These are phyloP conservation scores for Cephaloascus fragrans DNA, from an alignment of 805 yeast species.

Conservation along the genomic window DNA sequence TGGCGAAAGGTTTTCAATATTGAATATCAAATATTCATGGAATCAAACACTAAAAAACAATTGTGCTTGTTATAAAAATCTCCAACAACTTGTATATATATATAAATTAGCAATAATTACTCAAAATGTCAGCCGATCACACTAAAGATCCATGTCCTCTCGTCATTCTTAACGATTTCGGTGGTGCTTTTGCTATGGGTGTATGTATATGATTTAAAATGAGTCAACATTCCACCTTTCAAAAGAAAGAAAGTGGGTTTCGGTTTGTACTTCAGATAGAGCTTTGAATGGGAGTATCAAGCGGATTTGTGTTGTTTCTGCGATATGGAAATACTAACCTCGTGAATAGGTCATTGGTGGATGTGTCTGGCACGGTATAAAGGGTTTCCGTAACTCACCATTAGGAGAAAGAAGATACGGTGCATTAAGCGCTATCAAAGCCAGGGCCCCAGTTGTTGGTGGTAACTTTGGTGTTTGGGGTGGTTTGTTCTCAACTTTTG, in stretches of 20 bases:
- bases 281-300: no score
- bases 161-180: slow-evolving; percentile 92
- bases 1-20: no score
- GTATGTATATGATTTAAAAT: slow-evolving; percentile 23
- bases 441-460: slow-evolving; percentile 97
- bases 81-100: no score
- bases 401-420: slow-evolving; percentile 92
- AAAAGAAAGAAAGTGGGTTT: no score
- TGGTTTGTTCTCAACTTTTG: slow-evolving; percentile 91
- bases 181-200: slow-evolving; percentile 99
- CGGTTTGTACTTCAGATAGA: no score
- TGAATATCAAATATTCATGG: no score
- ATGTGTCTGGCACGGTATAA: slow-evolving; percentile 96
- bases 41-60: no score
- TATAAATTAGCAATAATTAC: no score
- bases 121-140: slow-evolving; percentile 82
- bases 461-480: slow-evolving; percentile 99
- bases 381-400: slow-evolving; percentile 97
- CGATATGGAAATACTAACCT: slow-evolving; percentile 4
- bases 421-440: slow-evolving; percentile 80
- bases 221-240: no score
- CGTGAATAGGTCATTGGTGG: slow-evolving; percentile 71
- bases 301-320: no score
- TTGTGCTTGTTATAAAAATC: no score
- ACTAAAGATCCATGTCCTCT: slow-evolving; percentile 99